Evolutionary conservation across 2,329 filamentous ascomycete species (phyloP).

Genomic region (Sporothrix luriei): DNA sequence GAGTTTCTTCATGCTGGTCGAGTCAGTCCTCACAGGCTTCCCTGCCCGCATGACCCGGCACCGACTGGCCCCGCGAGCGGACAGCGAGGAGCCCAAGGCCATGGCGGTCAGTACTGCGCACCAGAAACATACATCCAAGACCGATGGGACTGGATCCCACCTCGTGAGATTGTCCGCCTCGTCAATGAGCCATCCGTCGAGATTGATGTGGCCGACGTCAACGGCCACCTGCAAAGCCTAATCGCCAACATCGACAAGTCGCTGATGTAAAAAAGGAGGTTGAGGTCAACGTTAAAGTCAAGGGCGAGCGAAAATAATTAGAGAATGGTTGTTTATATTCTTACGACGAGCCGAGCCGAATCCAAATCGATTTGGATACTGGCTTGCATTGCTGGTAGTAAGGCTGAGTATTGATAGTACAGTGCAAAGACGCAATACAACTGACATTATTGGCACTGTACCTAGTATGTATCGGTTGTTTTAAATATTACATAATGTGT

Average conservation of each 20-base stretch:
- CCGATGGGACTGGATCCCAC: conserved; percentile 25
- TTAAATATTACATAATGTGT: conserved; percentile 10
- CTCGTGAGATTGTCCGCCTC: background rate
- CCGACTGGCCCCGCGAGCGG: background rate
- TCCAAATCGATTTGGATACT: background rate
- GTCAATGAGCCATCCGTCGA: background rate
- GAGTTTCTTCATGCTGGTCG: background rate
- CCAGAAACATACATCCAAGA: background rate
- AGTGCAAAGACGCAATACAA: background rate
- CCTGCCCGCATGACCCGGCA: background rate
- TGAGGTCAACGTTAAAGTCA: too few relatives aligned
- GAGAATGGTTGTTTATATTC: background rate
- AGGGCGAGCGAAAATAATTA: background rate
- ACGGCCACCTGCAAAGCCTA: conserved; percentile 6
- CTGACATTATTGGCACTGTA: too few relatives aligned
- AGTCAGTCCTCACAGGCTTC: background rate
- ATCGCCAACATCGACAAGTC: conserved; percentile 11
- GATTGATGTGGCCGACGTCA: background rate
- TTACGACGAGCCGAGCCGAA: background rate
- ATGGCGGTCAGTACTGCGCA: background rate
- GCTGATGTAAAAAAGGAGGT: background rate
- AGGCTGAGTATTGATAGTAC: background rate
- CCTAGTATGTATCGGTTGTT: too few relatives aligned
- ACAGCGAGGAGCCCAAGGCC: background rate
- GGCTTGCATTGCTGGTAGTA: background rate